A percentile compares a stretch with the other conserved stretches of the same genome.
Conservation (phyloP, 305 asterid genomes). For the Solanum chacoense region DNA sequence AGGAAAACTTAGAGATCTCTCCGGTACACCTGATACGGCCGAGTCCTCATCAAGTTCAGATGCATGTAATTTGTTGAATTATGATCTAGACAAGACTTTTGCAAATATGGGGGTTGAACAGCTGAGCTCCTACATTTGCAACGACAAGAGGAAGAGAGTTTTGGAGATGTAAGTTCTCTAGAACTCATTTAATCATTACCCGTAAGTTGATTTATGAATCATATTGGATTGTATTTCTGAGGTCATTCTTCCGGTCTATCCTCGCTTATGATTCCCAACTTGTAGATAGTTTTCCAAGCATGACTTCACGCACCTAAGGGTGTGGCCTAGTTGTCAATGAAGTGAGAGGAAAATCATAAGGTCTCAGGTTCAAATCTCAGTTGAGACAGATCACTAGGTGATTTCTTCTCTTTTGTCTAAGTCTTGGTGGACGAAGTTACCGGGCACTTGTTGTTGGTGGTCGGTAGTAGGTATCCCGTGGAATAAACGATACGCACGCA, state of each 20-base stretch:
- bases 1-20: slow-evolving; percentile 30
- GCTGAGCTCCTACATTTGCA: slow-evolving; percentile 31
- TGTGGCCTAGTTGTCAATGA: background rate
- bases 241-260: background rate
- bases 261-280: background rate
- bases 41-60: slow-evolving; percentile 4
- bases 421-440: background rate
- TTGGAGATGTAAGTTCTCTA: slow-evolving; percentile 36
- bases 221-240: background rate
- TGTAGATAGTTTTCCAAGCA: background rate
- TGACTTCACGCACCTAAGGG: background rate
- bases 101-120: slow-evolving; percentile 35
- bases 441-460: background rate
- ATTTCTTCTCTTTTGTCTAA: background rate
- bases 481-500: background rate
- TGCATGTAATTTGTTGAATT: slow-evolving; percentile 24
- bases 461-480: background rate
- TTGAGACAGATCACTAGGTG: background rate
- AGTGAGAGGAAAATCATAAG: background rate
- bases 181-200: background rate
- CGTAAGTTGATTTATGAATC: background rate
- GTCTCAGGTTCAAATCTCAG: background rate
- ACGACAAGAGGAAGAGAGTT: slow-evolving; percentile 30
- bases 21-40: slow-evolving; percentile 11
- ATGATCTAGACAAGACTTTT: slow-evolving; percentile 22